These are phyloP conservation scores for Backusella westeae DNA, from an alignment of 192 early-diverging fungal species.

Conservation along the genomic window DNA sequence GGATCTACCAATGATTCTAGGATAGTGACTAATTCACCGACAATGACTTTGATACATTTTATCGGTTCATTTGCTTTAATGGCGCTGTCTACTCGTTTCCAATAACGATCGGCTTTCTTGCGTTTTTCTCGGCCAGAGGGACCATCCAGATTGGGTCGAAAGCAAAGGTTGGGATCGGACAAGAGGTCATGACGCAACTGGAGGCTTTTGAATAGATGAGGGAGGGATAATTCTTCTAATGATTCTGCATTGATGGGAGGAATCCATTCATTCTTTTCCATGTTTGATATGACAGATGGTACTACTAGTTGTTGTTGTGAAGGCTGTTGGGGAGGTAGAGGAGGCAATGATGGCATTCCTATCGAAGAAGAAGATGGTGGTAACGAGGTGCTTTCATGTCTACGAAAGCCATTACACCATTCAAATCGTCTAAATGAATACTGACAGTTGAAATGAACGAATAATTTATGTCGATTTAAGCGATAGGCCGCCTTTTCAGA, in stretches of 20 bases:
- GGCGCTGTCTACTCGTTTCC: conserved; percentile 59
- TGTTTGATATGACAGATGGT: background rate
- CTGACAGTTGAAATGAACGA: background rate
- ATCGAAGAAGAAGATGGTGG: background rate
- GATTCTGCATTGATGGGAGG: conserved; percentile 85
- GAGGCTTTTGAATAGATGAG: conserved; percentile 79
- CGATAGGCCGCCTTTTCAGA: background rate
- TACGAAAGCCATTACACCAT: background rate
- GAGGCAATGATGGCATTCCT: background rate
- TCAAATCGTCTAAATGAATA: background rate
- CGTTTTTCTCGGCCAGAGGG: conserved; percentile 44
- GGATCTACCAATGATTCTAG: background rate
- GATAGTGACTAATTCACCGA: background rate
- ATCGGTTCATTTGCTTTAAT: background rate
- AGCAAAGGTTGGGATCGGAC: conserved; percentile 87
- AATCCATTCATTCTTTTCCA: background rate
- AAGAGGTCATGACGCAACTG: conserved; percentile 87
- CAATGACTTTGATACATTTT: background rate
- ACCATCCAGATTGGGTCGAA: conserved; percentile 81
- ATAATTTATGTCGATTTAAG: background rate
- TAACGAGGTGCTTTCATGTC: background rate
- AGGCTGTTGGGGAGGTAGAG: background rate
- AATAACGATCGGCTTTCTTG: conserved; percentile 63
- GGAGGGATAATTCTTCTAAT: conserved; percentile 77
- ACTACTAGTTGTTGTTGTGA: background rate